A percentile compares a stretch with the other conserved stretches of the same genome.
Conservation (phyloP, 2,329 filamentous ascomycete species). For the Phialemoniopsis sp. region DNA sequence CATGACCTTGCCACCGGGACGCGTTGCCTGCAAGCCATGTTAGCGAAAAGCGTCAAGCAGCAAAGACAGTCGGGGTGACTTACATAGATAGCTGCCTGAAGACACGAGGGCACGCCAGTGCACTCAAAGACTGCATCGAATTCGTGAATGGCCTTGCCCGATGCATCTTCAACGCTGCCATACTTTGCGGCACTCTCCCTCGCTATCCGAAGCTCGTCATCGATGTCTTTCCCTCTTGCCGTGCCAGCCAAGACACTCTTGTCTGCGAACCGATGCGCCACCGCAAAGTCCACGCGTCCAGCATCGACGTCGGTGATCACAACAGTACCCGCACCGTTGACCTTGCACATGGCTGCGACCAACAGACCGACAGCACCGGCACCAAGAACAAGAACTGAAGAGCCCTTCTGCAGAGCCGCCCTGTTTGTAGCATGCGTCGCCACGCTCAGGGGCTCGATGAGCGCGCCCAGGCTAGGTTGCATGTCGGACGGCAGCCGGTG, state of each 20-base stretch:
- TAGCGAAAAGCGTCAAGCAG: too few species aligned
- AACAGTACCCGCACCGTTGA: too few species aligned
- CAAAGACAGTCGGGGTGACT: too few species aligned
- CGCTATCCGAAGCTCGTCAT: too few species aligned
- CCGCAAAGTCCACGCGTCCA: conserved; percentile 29
- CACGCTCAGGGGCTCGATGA: conserved; percentile 22
- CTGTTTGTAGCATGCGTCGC: conserved; percentile 20
- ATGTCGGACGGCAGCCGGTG: conserved; percentile 26
- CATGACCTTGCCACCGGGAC: conserved; percentile 47
- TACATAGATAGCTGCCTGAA: too few species aligned
- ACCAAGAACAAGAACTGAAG: conserved; percentile 22
- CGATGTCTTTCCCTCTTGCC: too few species aligned
- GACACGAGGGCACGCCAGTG: too few species aligned
- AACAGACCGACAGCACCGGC: conserved; percentile 33
- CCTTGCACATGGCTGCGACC: conserved; percentile 30
- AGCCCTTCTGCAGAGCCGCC: conserved; percentile 7
- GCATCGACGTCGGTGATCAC: conserved; percentile 18
- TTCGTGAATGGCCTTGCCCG: too few species aligned
- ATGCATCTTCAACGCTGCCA: too few species aligned
- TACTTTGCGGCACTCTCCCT: too few species aligned
- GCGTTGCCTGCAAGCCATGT: too few species aligned
- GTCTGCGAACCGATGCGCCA: conserved; percentile 21
- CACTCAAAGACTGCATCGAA: too few species aligned
- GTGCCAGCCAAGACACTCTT: conserved; percentile 11
- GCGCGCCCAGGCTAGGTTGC: conserved; percentile 15